phyloP scores from a whole-genome alignment of 805 yeast genomes.

The Spathaspora passalidarum region DNA sequence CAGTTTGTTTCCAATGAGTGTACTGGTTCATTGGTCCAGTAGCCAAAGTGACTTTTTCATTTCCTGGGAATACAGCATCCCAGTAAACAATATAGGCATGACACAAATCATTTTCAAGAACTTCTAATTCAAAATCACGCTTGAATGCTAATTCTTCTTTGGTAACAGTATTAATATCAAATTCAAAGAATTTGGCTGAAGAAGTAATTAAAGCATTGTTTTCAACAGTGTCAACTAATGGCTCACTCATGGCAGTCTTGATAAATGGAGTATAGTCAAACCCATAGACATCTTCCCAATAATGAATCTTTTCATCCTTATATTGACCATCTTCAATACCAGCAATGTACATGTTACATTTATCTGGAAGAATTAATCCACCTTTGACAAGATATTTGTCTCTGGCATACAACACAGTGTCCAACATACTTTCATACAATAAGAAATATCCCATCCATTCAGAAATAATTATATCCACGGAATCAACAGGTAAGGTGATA shows the following conservation, averaged over 20 bases:
- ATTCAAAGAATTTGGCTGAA: constrained; percentile 65
- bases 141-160: constrained; percentile 79
- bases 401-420: constrained; percentile 91
- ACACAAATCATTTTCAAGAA: constrained; percentile 74
- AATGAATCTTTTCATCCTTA: constrained; percentile 85
- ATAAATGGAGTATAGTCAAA: constrained; percentile 93
- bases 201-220: constrained; percentile 70
- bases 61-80: constrained; percentile 83
- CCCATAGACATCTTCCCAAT: constrained; percentile 97
- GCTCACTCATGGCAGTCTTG: constrained; percentile 84
- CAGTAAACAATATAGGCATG: constrained; percentile 95
- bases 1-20: constrained; percentile 99
- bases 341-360: constrained; percentile 84
- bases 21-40: constrained; percentile 94
- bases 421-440: constrained; percentile 95
- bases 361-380: constrained; percentile 93
- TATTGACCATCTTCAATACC: constrained; percentile 91
- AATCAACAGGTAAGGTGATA: constrained; percentile 74
- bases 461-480: constrained; percentile 91
- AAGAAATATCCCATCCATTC: constrained; percentile 99
- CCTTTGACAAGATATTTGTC: constrained; percentile 80
- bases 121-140: constrained; percentile 64
- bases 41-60: constrained; percentile 68
- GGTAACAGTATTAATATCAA: constrained; percentile 87
- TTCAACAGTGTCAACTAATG: constrained; percentile 94